Conservation (phyloP, 73 alveolate genomes). For the Halteria grandinella region DNA sequence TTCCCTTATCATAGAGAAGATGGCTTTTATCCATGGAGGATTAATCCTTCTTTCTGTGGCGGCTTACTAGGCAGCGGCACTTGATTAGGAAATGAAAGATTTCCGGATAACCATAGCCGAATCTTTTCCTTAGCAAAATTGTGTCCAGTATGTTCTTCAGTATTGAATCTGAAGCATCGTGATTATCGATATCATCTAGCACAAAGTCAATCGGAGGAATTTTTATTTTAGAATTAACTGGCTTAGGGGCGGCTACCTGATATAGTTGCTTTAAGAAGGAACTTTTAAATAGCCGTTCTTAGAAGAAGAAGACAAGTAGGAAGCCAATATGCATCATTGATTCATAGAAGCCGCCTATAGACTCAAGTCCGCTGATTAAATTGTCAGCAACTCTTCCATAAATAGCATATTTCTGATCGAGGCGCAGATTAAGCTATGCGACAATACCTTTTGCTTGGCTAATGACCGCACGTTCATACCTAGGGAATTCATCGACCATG, state of each 20-base stretch:
- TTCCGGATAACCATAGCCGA: background rate
- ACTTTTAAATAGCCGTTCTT: conserved; percentile 32
- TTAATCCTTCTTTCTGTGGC: background rate
- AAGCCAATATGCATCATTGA: conserved; percentile 26
- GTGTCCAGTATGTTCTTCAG: background rate
- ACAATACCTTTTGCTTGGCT: background rate
- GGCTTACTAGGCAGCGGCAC: conserved; percentile 2
- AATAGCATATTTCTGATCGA: conserved; percentile 4
- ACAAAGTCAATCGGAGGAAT: too few relatives aligned
- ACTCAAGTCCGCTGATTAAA: conserved; percentile 18
- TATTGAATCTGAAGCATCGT: background rate
- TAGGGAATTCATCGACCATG: background rate
- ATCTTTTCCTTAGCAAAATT: conserved; percentile 25
- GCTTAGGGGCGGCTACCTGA: background rate
- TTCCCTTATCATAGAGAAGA: conserved; percentile 25
- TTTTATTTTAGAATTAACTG: background rate
- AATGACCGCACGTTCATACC: background rate
- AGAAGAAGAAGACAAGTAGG: conserved; percentile 9
- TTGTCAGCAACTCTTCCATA: conserved; percentile 25
- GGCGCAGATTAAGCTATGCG: background rate
- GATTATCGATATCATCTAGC: background rate
- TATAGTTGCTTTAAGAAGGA: conserved; percentile 32
- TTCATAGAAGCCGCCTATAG: conserved; percentile 31
- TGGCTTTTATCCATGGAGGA: background rate
- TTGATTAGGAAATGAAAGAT: background rate